A percentile compares a stretch with the other conserved stretches of the same genome.
Evolutionary conservation across 345 rosid species (phyloP).

Genomic region (Heritiera fomes): DNA sequence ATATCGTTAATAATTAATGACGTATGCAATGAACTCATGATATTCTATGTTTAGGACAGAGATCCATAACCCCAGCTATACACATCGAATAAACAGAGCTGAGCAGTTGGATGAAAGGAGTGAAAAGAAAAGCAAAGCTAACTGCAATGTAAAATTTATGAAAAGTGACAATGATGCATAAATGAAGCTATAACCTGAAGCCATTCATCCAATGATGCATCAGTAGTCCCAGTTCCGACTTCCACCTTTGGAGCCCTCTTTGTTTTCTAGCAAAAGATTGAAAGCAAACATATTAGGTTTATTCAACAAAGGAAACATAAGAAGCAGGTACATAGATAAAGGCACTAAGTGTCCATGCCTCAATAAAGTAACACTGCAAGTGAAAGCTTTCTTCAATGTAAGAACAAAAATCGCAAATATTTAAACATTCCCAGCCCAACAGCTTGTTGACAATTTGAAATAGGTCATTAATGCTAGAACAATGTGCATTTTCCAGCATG

Average conservation of each 20-base stretch:
- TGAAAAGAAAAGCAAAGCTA: conserved; percentile 11
- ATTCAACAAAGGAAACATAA: background rate
- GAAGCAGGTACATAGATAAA: conserved; percentile 7
- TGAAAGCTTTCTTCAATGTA: background rate
- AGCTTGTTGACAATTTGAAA: background rate
- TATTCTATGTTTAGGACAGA: background rate
- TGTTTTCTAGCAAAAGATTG: conserved; percentile 55
- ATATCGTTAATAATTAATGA: background rate
- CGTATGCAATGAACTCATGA: background rate
- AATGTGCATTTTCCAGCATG: background rate
- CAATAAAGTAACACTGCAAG: background rate
- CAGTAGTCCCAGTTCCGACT: conserved; percentile 72
- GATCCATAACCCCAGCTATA: background rate
- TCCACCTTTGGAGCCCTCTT: conserved; percentile 80
- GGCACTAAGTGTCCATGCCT: background rate
- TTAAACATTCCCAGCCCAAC: background rate
- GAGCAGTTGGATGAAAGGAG: background rate
- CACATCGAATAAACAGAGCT: background rate
- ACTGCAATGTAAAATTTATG: background rate
- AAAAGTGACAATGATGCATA: background rate
- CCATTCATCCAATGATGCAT: conserved; percentile 91
- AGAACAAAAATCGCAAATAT: background rate
- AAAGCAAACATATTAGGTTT: conserved; percentile 3
- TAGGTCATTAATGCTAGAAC: background rate
- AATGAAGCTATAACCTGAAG: conserved; percentile 56